These are phyloP conservation scores for Neurospora pannonica DNA, from an alignment of 495 filamentous ascomycete species.

Conservation along the genomic window DNA sequence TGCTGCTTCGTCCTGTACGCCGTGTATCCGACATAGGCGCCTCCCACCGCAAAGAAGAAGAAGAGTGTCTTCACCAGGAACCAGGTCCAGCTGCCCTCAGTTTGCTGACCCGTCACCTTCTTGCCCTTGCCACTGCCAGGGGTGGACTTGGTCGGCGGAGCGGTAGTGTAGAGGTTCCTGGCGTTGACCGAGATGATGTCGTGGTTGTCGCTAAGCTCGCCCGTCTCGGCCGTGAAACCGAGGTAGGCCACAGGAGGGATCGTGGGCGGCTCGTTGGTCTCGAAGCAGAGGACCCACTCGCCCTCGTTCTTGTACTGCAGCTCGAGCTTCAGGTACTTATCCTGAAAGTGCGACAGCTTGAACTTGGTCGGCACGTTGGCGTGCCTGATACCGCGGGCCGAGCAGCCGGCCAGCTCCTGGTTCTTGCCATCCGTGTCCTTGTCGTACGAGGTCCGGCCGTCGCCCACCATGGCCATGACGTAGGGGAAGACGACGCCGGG, in stretches of 20 bases:
- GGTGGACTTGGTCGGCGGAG: slow-evolving; percentile 31
- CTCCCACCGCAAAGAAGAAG: slow-evolving; percentile 58
- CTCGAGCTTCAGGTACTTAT: slow-evolving; percentile 83
- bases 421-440: slow-evolving; percentile 91
- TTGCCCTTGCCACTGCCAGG: slow-evolving; percentile 32
- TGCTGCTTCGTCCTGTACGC: slow-evolving; percentile 61
- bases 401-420: slow-evolving; percentile 89
- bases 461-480: slow-evolving; percentile 96
- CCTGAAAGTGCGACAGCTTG: slow-evolving; percentile 90
- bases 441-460: slow-evolving; percentile 83
- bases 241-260: slow-evolving; percentile 89
- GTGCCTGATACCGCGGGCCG: slow-evolving; percentile 80
- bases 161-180: slow-evolving; percentile 76
- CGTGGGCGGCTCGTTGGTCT: slow-evolving; percentile 57
- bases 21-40: slow-evolving; percentile 76
- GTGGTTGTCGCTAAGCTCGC: slow-evolving; percentile 94
- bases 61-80: slow-evolving; percentile 80
- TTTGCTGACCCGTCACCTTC: slow-evolving; percentile 18
- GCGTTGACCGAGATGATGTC: slow-evolving; percentile 86
- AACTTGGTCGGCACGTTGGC: slow-evolving; percentile 72
- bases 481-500: slow-evolving; percentile 94
- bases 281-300: slow-evolving; percentile 87
- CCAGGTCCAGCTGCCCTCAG: slow-evolving; percentile 75
- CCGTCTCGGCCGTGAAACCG: slow-evolving; percentile 91
- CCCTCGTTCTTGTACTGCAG: slow-evolving; percentile 86